phyloP scores from a whole-genome alignment of 2,329 filamentous ascomycete genomes.

The Orbilia oligospora region DNA sequence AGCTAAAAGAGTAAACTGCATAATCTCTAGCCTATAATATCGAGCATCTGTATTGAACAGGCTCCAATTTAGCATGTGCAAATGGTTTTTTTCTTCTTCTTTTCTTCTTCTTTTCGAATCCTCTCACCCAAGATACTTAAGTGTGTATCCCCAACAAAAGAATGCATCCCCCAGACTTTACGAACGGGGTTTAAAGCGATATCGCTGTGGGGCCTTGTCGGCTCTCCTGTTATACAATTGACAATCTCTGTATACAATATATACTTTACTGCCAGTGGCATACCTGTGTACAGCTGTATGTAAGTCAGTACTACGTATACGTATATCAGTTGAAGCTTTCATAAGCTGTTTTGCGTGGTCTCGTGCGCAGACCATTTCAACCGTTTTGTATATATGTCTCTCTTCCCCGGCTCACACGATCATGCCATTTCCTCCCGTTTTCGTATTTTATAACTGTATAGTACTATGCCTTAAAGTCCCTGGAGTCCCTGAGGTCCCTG shows the following conservation, averaged over 20 bases:
- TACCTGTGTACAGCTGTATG: too few relatives aligned
- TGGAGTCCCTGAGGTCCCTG: too few relatives aligned
- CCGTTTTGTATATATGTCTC: not conserved
- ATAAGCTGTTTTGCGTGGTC: constrained; percentile 25
- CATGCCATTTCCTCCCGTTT: not conserved
- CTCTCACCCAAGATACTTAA: too few relatives aligned
- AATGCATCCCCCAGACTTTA: constrained; percentile 13
- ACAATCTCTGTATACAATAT: not conserved
- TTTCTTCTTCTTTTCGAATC: too few relatives aligned
- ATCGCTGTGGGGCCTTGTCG: constrained; percentile 36
- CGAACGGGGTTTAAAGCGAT: constrained; percentile 45
- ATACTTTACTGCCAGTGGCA: too few relatives aligned
- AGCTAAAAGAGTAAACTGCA: not conserved
- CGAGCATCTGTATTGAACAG: not conserved
- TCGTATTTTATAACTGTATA: not conserved
- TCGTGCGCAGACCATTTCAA: constrained; percentile 2
- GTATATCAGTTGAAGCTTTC: not conserved
- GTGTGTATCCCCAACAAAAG: constrained; percentile 29
- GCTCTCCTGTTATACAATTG: not conserved
- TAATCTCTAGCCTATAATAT: not conserved
- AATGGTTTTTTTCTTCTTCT: not conserved
- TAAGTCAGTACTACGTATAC: not conserved
- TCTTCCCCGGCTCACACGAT: not conserved
- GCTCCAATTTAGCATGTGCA: constrained; percentile 19
- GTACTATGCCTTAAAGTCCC: too few relatives aligned